Evolutionary conservation across 73 alveolate species (phyloP).

Genomic region (Paraurostyla sp.): DNA sequence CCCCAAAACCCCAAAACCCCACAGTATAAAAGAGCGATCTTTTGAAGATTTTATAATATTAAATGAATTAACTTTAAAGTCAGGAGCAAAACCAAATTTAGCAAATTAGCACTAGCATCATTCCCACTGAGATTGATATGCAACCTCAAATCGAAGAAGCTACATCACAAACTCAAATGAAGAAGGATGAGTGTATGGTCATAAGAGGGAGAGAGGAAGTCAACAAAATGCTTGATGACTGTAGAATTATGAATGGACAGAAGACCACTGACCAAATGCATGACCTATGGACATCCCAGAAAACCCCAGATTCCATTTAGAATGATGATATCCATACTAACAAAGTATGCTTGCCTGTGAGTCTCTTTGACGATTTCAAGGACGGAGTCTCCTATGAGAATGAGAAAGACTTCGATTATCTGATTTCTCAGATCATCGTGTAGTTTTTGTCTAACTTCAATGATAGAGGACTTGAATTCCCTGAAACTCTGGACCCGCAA

Average conservation of each 20-base stretch:
- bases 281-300: neutral
- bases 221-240: constrained; percentile 23
- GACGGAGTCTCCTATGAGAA: constrained; percentile 38
- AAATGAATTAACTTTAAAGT: neutral
- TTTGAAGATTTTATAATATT: neutral
- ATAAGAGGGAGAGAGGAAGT: neutral
- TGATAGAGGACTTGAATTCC: constrained; percentile 46
- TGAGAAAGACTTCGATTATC: constrained; percentile 28
- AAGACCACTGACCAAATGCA: constrained; percentile 26
- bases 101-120: neutral
- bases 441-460: neutral
- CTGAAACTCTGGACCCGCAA: neutral
- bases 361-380: constrained; percentile 6
- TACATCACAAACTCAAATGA: too few species aligned
- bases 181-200: constrained; percentile 13
- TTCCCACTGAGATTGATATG: neutral
- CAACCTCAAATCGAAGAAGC: too few species aligned
- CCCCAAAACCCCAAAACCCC: too few species aligned
- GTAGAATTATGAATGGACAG: constrained; percentile 22
- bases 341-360: neutral
- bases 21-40: too few species aligned
- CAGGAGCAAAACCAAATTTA: neutral
- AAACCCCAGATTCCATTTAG: neutral
- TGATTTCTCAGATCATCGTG: neutral
- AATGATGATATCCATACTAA: constrained; percentile 5